Percentiles rank a stretch among this genome's conserved stretches.
Conservation (phyloP, 306 rosid genomes). For the Vachellia pachyceras region DNA sequence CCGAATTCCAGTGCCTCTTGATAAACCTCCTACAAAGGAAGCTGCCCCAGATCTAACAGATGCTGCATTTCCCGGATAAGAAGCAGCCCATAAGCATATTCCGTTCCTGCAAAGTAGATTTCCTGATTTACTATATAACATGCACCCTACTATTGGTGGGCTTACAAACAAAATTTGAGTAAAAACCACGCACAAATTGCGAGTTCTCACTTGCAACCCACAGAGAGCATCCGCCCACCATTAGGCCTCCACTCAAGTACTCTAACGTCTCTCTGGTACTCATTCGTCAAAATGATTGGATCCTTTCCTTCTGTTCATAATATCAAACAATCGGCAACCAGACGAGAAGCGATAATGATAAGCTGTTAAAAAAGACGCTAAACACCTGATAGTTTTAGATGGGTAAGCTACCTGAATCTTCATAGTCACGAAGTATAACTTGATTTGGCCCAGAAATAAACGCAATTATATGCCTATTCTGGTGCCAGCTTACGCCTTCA, state of each 20-base stretch:
- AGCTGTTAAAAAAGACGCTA: conserved; percentile 12
- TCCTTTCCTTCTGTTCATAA: conserved; percentile 80
- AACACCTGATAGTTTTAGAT: background rate
- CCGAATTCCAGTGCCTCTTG: conserved; percentile 86
- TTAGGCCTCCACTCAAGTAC: conserved; percentile 96
- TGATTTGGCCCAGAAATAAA: conserved; percentile 73
- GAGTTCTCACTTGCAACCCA: conserved; percentile 88
- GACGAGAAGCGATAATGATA: background rate
- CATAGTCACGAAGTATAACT: conserved; percentile 74
- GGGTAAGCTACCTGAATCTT: conserved; percentile 70
- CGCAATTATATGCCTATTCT: conserved; percentile 79
- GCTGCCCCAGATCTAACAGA: conserved; percentile 80
- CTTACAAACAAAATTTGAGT: background rate
- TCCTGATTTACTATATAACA: conserved; percentile 31
- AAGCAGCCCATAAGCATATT: conserved; percentile 90
- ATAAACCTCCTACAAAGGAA: conserved; percentile 73
- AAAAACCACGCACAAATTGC: conserved; percentile 32
- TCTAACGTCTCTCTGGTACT: conserved; percentile 72
- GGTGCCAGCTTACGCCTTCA: conserved; percentile 96
- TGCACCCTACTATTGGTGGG: background rate
- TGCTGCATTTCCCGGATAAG: conserved; percentile 88
- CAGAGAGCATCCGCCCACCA: conserved; percentile 76
- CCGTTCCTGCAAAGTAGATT: conserved; percentile 62
- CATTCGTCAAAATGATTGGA: conserved; percentile 69
- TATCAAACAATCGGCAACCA: conserved; percentile 20